A percentile compares a stretch with the other conserved stretches of the same genome.
Conservation (phyloP, 176 grass and related monocot genomes). For the Bonia amplexicaulis region DNA sequence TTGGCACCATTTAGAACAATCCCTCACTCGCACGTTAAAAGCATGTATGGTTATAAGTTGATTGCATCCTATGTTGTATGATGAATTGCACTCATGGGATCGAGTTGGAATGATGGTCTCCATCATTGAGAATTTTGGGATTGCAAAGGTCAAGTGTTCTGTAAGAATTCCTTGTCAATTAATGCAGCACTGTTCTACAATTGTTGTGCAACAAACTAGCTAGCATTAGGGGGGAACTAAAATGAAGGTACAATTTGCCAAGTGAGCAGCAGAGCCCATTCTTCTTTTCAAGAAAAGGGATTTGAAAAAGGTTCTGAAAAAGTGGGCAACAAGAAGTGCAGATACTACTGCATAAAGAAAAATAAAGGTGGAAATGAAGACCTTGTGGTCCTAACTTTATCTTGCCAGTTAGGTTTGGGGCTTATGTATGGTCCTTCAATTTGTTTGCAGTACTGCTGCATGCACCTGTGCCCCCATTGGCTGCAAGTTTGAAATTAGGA, state of each 20-base stretch:
- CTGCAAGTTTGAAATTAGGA: constrained; percentile 11
- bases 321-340: neutral
- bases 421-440: constrained; percentile 24
- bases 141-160: neutral
- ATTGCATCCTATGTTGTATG: neutral
- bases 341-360: neutral
- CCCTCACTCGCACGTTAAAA: neutral
- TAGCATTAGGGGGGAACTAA: neutral
- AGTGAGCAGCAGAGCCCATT: neutral
- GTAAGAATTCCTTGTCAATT: neutral
- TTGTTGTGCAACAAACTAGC: neutral
- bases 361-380: neutral
- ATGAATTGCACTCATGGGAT: neutral
- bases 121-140: neutral
- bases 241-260: neutral
- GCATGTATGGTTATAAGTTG: neutral
- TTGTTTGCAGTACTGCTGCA: neutral
- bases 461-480: constrained; percentile 20
- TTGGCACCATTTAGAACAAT: neutral
- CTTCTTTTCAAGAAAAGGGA: neutral
- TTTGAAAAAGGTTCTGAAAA: neutral
- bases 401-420: constrained; percentile 24
- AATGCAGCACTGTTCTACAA: neutral
- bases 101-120: neutral
- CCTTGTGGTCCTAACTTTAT: constrained; percentile 11